These are phyloP conservation scores for Fraxinus quadrangulata DNA, from an alignment of 257 asterid species.

Conservation along the genomic window DNA sequence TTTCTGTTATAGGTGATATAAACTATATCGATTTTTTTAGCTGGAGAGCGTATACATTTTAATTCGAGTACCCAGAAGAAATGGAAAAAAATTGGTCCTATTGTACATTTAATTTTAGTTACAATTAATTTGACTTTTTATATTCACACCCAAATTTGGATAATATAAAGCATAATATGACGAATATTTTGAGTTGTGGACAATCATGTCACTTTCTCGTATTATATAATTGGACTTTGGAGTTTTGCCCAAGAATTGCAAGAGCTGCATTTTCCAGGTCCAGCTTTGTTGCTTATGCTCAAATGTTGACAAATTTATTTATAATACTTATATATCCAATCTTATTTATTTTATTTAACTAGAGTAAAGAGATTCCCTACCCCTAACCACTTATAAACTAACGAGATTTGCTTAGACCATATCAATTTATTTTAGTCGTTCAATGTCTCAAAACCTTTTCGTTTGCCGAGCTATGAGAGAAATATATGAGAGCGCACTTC, in stretches of 20 bases:
- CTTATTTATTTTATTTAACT: neutral
- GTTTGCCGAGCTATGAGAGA: too few species aligned
- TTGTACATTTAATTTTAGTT: too few species aligned
- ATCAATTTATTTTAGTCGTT: neutral
- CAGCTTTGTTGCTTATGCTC: neutral
- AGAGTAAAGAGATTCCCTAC: neutral
- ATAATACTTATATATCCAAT: neutral
- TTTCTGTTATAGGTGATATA: too few species aligned
- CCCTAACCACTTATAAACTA: neutral
- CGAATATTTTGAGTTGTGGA: neutral
- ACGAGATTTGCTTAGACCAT: neutral
- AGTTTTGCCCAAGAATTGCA: neutral
- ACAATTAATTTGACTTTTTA: too few species aligned
- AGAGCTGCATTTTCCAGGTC: neutral
- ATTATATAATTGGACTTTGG: neutral
- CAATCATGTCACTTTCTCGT: neutral
- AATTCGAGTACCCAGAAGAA: too few species aligned
- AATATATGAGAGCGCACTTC: too few species aligned
- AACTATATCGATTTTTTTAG: too few species aligned
- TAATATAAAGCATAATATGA: too few species aligned
- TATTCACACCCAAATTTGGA: too few species aligned
- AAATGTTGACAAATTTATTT: neutral
- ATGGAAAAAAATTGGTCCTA: too few species aligned
- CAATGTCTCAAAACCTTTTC: too few species aligned
- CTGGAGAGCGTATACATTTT: too few species aligned